Evolutionary conservation across 805 yeast species (phyloP).

Genomic region (Yarrowia sp.): DNA sequence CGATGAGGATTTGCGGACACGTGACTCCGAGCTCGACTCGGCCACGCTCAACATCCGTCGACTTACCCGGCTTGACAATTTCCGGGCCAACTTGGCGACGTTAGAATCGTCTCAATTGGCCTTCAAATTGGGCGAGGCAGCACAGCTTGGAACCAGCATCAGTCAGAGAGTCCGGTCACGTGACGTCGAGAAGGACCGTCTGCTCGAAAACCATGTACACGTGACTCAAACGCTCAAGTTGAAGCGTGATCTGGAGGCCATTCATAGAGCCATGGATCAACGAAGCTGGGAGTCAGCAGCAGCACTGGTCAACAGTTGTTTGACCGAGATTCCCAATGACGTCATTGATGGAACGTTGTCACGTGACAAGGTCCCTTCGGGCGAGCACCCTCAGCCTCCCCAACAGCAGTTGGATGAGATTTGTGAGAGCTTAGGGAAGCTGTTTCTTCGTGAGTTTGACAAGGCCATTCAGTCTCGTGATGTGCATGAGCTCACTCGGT

Average conservation of each 20-base stretch:
- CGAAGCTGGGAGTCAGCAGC: slow-evolving; percentile 79
- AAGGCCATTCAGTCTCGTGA: slow-evolving; percentile 64
- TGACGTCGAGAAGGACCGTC: slow-evolving; percentile 66
- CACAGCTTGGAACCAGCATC: slow-evolving; percentile 60
- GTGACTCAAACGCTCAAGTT: slow-evolving; percentile 64
- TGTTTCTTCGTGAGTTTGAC: slow-evolving; percentile 62
- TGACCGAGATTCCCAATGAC: slow-evolving; percentile 49
- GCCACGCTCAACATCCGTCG: neutral
- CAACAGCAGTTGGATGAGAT: slow-evolving; percentile 52
- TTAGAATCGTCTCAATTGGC: slow-evolving; percentile 50
- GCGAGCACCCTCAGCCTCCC: slow-evolving; percentile 82
- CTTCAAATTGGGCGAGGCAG: slow-evolving; percentile 55
- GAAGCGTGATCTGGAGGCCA: slow-evolving; percentile 60
- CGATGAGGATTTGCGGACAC: neutral
- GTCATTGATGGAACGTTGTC: slow-evolving; percentile 66
- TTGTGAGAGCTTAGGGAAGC: slow-evolving; percentile 52
- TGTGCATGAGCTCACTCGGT: slow-evolving; percentile 67
- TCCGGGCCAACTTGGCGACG: slow-evolving; percentile 34
- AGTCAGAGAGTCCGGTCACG: slow-evolving; percentile 66
- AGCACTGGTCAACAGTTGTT: slow-evolving; percentile 52
- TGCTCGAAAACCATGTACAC: slow-evolving; percentile 57
- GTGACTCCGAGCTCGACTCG: neutral
- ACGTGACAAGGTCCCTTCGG: slow-evolving; percentile 75
- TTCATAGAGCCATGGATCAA: slow-evolving; percentile 63
- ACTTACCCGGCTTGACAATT: slow-evolving; percentile 34